These are phyloP conservation scores for Niebla homalea DNA, from an alignment of 495 filamentous ascomycete genomes.

Conservation along the genomic window DNA sequence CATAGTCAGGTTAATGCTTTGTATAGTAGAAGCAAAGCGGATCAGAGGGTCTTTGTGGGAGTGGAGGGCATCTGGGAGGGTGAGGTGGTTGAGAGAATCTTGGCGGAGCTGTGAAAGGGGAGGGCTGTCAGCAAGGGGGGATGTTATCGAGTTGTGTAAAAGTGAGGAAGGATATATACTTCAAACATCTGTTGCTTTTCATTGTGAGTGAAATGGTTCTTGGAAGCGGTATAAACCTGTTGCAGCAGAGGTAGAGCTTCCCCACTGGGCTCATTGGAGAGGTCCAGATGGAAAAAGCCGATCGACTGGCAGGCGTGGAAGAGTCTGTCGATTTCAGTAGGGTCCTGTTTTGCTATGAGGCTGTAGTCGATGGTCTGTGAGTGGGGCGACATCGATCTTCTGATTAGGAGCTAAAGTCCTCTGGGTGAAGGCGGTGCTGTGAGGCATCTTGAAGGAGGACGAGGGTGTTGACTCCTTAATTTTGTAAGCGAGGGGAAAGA, in stretches of 20 bases:
- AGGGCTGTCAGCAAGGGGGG: background rate
- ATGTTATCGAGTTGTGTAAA: background rate
- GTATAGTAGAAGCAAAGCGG: background rate
- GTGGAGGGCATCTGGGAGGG: background rate
- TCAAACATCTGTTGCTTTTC: background rate
- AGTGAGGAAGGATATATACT: background rate
- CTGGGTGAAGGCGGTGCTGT: background rate
- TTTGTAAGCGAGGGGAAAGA: too few relatives aligned
- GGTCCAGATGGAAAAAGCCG: slow-evolving; percentile 46
- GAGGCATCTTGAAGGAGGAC: background rate
- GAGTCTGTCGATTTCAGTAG: slow-evolving; percentile 32
- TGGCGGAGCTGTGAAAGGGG: background rate
- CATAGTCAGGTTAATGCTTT: slow-evolving; percentile 33
- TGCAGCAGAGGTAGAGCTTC: background rate
- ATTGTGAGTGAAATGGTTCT: background rate
- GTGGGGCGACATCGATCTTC: background rate
- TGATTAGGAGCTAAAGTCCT: background rate
- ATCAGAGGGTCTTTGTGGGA: background rate
- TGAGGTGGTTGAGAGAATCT: background rate
- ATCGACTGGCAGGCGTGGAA: slow-evolving; percentile 34
- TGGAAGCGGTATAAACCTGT: background rate
- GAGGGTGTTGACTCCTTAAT: too few relatives aligned
- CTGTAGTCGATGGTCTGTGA: background rate
- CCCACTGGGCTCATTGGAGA: slow-evolving; percentile 15
- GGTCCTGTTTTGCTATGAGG: background rate